Evolutionary conservation across 2,329 filamentous ascomycete species (phyloP), one percentile per base, ranked within the genome.

Genomic region (Zymoseptoria tritici): DNA sequence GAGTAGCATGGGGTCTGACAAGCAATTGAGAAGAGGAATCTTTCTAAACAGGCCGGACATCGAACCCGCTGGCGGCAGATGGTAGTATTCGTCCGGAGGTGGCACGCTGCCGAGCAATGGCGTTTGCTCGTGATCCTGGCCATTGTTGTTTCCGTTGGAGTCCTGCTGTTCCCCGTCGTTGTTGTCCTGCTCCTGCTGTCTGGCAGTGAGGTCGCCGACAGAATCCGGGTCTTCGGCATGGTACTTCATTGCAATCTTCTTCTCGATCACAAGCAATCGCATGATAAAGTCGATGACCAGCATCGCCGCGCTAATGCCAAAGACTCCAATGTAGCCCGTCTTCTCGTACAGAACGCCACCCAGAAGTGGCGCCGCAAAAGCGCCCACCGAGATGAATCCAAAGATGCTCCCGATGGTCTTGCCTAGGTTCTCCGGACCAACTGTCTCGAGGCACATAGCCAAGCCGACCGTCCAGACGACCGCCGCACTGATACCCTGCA

Each of bases 341-440:
- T 81, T 81, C 26, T 81, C 76, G 67, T 87, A 87, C 0, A 87
- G 70, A 0, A 85, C 67, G 0, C 85, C 85, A 2, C 85, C 85
- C 0, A 85, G 70, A 0, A 84, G 75, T 0, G 85, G 85, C 0
- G 83, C 79, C 16, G 81, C 73, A 4, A 87, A 72, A 50, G 80
- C 79, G 0, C 84, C 84, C 0, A 84, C 75, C 0, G 80, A 81
- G 56, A 85, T 81, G 62, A 86, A 80, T 60, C 81, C 81, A 69
- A 84, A 85, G 7, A 85, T 81, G 72, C 79, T 80, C 13, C 85
- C 85, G 67, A 87, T 81, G 1, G 81, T 81, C 68, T 84, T 85
- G 2, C 84, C 85, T 46, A 87, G 69, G 53, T 83, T 81, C 55
- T 81, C 75, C 2, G 74, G 76, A 0, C 79, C 77, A 6, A 86